Base-by-base conservation (phyloP, 495 filamentous ascomycete species). In the Aspergillus homomorphus region DNA sequence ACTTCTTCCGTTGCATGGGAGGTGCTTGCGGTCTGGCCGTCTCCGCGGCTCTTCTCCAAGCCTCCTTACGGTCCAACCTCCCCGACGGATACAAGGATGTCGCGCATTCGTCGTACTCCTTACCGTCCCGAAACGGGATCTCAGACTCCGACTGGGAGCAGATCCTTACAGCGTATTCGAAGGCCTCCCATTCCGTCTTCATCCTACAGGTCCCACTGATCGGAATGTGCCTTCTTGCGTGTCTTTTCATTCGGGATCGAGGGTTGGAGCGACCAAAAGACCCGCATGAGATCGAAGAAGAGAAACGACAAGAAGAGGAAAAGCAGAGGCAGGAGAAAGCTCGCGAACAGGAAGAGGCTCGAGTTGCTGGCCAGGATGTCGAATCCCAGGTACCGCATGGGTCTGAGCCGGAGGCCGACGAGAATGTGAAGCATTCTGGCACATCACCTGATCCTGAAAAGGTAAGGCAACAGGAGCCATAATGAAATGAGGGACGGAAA, bases 1-100 rank as follows among this genome's bases (percentile, higher is more conserved):
- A 88, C 61, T 86, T 87, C 67, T 77, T 87, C 62, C 80, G 85
- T 19, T 80, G 79, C 28, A 69, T 85, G 10, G 85, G 85, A 9
- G 84, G 84, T 15, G 76, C 84, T 8, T 76, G 80, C 41, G 85
- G 85, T 1, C 76, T 88, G 3, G 82, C 84, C 0, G 66, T 85
- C n/a, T 83, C 81, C 0, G 81, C 83, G 3, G 82, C 83, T 3
- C 65, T 87, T 1, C 66, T 87, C 30, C 77, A 82, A 42, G 78
- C 75, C 22, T 74, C 75, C 1, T 67, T 88, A 24, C 71, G 72
- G 18, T 72, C 72, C 6, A 68, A 77, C 28, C 68, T 85, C 0
- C 80, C 79, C 0, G 58, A 44, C 2, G 64, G 66, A n/a, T 73
- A 80, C 23, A 59, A 74, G 23, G 58, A 74, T 57, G 49, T 82